Conservation (phyloP, 768 basidiomycete genomes). For the Scleroderma bovista region DNA sequence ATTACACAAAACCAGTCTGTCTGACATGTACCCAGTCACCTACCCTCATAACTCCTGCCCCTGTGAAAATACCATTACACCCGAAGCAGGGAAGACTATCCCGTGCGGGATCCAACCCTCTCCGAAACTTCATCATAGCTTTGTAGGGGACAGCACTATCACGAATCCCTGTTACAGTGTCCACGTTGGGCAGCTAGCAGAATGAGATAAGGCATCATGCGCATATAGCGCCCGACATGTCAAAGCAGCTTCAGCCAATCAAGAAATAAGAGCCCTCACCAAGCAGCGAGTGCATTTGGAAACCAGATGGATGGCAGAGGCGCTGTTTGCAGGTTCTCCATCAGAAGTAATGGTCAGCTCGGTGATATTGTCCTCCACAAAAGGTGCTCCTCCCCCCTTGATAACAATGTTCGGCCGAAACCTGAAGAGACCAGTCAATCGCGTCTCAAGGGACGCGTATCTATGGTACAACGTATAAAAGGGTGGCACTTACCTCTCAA, state of each 20-base stretch:
- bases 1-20: slow-evolving; percentile 34
- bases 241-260: slow-evolving; percentile 2
- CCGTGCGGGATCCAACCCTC: slow-evolving; percentile 45
- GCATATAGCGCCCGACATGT: background rate
- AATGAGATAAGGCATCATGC: background rate
- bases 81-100: slow-evolving; percentile 60
- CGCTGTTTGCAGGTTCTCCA: slow-evolving; percentile 11
- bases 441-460: background rate
- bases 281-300: slow-evolving; percentile 68
- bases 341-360: slow-evolving; percentile 49
- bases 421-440: slow-evolving; percentile 34
- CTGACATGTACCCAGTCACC: slow-evolving; percentile 55
- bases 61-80: slow-evolving; percentile 52
- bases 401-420: slow-evolving; percentile 77
- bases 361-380: slow-evolving; percentile 67
- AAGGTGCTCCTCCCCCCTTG: slow-evolving; percentile 56
- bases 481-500: slow-evolving; percentile 49
- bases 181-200: slow-evolving; percentile 66
- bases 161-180: slow-evolving; percentile 54
- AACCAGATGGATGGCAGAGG: slow-evolving; percentile 47
- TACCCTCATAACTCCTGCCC: slow-evolving; percentile 48
- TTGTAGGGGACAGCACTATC: slow-evolving; percentile 75
- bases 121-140: slow-evolving; percentile 67
- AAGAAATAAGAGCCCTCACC: slow-evolving; percentile 37
- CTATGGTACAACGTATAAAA: slow-evolving; percentile 1